phyloP scores from a whole-genome alignment of 192 early-diverging fungal genomes.

The Coemansia sp. region DNA sequence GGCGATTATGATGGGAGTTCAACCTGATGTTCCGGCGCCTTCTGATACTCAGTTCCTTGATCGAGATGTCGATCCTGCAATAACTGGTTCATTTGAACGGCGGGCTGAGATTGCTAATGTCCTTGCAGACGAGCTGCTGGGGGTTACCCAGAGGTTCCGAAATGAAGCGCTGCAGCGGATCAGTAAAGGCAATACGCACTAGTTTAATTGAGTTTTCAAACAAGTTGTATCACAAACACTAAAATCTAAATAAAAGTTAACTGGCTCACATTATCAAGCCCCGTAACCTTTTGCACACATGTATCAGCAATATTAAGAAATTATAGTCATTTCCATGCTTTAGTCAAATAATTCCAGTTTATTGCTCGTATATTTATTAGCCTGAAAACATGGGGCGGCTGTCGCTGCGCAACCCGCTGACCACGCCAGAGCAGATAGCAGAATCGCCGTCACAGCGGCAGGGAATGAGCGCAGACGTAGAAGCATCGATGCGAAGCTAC shows the following conservation, averaged over 20 bases:
- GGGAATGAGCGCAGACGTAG: conserved; percentile 64
- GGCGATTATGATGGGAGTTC: no score
- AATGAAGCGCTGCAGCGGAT: not conserved
- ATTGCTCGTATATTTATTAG: no score
- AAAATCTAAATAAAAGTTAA: no score
- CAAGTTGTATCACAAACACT: no score
- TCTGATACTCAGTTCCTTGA: not conserved
- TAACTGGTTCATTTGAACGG: not conserved
- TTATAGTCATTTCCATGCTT: no score
- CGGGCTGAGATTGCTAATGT: not conserved
- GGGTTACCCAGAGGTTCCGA: not conserved
- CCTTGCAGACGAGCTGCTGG: not conserved
- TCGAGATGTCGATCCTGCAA: not conserved
- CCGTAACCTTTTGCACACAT: no score
- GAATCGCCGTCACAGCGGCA: conserved; percentile 64
- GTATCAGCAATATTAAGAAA: no score
- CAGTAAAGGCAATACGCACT: not conserved
- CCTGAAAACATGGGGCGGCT: conserved; percentile 51
- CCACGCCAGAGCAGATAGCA: conserved; percentile 69
- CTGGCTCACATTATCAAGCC: no score
- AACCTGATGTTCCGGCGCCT: no score
- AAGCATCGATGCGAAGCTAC: conserved; percentile 70
- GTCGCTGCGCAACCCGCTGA: conserved; percentile 76
- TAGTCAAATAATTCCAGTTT: no score
- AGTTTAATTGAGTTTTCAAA: no score